Conservation (phyloP, 257 asterid species). For the Henckelia pumila region DNA sequence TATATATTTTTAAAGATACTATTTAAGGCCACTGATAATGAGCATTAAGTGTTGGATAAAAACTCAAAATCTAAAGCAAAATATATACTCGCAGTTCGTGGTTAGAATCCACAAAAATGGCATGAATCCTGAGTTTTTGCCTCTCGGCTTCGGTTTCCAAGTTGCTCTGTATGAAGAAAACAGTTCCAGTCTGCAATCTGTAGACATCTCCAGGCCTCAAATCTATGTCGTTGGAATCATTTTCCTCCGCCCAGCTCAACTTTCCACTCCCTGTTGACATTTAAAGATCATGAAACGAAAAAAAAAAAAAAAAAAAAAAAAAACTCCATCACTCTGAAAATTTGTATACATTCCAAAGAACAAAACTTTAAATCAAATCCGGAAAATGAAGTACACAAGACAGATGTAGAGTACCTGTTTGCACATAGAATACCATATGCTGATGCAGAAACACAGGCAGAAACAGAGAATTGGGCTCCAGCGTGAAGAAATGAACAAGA, state of each 20-base stretch:
- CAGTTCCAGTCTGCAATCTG: constrained; percentile 52
- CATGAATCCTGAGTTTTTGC: constrained; percentile 60
- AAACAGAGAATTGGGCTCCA: constrained; percentile 76
- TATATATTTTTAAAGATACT: too few relatives aligned
- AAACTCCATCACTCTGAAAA: too few relatives aligned
- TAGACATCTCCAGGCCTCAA: constrained; percentile 61
- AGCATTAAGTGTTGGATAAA: neutral
- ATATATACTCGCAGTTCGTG: constrained; percentile 37
- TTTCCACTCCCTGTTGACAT: constrained; percentile 63
- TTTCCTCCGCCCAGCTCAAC: constrained; percentile 58
- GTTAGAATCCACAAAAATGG: constrained; percentile 52
- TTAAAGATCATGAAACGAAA: neutral
- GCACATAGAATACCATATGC: constrained; percentile 83
- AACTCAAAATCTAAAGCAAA: neutral
- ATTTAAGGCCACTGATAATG: neutral
- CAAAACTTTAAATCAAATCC: too few relatives aligned
- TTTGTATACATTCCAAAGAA: neutral
- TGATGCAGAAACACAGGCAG: constrained; percentile 75
- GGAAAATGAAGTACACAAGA: too few relatives aligned
- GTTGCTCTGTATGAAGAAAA: constrained; percentile 66
- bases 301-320: too few relatives aligned
- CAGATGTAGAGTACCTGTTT: constrained; percentile 30
- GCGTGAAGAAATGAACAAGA: constrained; percentile 70
- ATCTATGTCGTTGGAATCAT: constrained; percentile 31
- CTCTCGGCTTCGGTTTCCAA: constrained; percentile 44